These are phyloP conservation scores for Mycena venus DNA, from an alignment of 768 basidiomycete species.

Conservation along the genomic window DNA sequence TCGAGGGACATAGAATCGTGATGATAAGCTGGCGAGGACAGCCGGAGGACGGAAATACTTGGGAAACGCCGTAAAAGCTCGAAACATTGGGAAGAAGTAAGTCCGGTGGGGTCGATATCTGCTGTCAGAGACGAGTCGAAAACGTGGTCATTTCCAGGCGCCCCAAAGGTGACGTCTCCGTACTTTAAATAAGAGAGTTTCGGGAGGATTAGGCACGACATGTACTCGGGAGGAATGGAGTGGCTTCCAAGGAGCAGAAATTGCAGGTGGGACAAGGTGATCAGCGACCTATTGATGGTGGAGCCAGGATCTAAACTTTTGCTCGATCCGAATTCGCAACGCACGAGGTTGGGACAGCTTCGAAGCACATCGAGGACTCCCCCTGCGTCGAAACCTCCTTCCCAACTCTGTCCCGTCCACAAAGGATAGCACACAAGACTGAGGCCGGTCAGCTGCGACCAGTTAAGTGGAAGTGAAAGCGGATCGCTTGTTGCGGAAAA, in stretches of 20 bases:
- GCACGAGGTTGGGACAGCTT: neutral
- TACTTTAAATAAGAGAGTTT: neutral
- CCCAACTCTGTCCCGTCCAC: neutral
- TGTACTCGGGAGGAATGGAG: neutral
- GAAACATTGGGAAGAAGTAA: too few relatives aligned
- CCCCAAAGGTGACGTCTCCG: neutral
- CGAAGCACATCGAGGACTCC: neutral
- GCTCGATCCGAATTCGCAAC: neutral
- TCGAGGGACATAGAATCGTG: neutral
- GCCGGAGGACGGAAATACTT: too few relatives aligned
- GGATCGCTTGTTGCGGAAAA: neutral
- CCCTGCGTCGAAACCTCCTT: neutral
- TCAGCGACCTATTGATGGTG: neutral
- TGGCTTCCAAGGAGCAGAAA: too few relatives aligned
- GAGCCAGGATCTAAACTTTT: neutral
- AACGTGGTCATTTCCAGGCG: neutral
- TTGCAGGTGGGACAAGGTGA: neutral
- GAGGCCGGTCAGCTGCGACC: slow-evolving; percentile 7
- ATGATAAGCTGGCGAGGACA: neutral
- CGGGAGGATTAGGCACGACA: neutral
- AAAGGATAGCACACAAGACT: neutral
- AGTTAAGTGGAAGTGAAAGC: neutral
- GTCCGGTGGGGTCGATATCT: neutral
- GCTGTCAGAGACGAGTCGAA: neutral
- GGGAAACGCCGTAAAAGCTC: neutral